A percentile compares a stretch with the other conserved stretches of the same genome.
These are phyloP conservation scores for Trichophyton mentagrophytes DNA, from an alignment of 2,329 filamentous ascomycete genomes.

Conservation along the genomic window DNA sequence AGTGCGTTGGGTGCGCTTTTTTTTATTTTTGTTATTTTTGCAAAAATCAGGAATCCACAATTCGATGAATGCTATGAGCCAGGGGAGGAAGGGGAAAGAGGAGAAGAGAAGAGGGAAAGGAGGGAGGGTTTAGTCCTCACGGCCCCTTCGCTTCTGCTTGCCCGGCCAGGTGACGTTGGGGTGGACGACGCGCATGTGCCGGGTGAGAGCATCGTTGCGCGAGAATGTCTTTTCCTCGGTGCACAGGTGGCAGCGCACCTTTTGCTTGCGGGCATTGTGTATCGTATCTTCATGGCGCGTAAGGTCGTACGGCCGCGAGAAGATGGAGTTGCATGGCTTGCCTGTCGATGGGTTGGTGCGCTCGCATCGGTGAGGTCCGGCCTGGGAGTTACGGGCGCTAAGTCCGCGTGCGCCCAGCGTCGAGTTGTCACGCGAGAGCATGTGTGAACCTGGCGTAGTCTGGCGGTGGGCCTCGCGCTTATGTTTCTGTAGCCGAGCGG, in stretches of 20 bases:
- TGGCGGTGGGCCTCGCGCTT: slow-evolving; percentile 86
- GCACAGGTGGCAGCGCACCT: slow-evolving; percentile 84
- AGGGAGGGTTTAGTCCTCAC: slow-evolving; percentile 15
- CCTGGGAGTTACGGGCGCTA: slow-evolving; percentile 64
- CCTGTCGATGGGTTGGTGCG: slow-evolving; percentile 89
- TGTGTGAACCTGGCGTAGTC: slow-evolving; percentile 42
- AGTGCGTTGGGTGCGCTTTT: neutral
- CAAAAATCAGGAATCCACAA: neutral
- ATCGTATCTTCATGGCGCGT: slow-evolving; percentile 96
- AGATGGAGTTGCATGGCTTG: slow-evolving; percentile 87
- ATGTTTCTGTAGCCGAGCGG: slow-evolving; percentile 78
- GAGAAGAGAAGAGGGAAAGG: neutral
- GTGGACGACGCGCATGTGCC: slow-evolving; percentile 90
- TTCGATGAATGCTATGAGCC: neutral
- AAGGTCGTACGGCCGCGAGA: slow-evolving; percentile 90
- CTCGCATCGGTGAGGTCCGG: slow-evolving; percentile 84
- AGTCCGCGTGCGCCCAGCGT: slow-evolving; percentile 26
- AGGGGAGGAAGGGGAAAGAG: neutral
- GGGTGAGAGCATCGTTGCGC: slow-evolving; percentile 81
- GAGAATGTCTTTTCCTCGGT: slow-evolving; percentile 96
- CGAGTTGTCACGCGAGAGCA: slow-evolving; percentile 30
- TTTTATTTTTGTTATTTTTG: neutral
- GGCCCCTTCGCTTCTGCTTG: slow-evolving; percentile 37
- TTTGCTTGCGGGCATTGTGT: slow-evolving; percentile 86
- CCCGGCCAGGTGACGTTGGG: slow-evolving; percentile 76